Evolutionary conservation across 768 basidiomycete species (phyloP).

Genomic region (Psilocybe cubensis): DNA sequence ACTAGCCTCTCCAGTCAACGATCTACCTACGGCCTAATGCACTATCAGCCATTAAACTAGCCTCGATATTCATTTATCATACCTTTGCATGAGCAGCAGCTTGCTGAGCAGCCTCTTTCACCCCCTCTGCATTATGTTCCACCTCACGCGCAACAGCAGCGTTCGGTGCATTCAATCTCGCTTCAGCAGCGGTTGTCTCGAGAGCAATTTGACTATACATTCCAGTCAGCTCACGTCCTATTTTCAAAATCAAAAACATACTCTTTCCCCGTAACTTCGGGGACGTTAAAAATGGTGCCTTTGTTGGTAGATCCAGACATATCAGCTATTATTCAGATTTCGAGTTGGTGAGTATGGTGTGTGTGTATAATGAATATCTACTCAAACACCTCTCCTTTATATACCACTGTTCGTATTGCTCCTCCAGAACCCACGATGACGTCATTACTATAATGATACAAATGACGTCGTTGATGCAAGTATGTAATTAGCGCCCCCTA

Average conservation of each 20-base stretch:
- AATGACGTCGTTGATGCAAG: background rate
- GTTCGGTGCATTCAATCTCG: constrained; percentile 52
- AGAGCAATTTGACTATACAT: constrained; percentile 34
- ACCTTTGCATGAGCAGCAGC: constrained; percentile 61
- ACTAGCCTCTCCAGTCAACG: constrained; percentile 34
- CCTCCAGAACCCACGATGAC: constrained; percentile 11
- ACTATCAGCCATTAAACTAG: background rate
- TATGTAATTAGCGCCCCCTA: background rate
- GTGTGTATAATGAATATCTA: background rate
- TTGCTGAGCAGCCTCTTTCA: constrained; percentile 39
- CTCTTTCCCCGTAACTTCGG: constrained; percentile 37
- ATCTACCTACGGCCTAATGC: constrained; percentile 33
- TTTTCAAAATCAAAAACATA: constrained; percentile 19
- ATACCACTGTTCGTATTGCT: background rate
- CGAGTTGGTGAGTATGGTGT: background rate
- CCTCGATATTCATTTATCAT: constrained; percentile 6
- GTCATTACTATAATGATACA: constrained; percentile 10
- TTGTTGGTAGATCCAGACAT: constrained; percentile 31
- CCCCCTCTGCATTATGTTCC: constrained; percentile 14
- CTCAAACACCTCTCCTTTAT: background rate
- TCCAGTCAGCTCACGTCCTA: background rate
- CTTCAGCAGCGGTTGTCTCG: constrained; percentile 59
- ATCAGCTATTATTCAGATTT: constrained; percentile 1
- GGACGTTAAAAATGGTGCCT: constrained; percentile 44
- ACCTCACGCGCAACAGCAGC: constrained; percentile 32